Evolutionary conservation across 2,329 filamentous ascomycete genomes (phyloP), one percentile per base, ranked within the genome.

Genomic region (Epichloe scottii): DNA sequence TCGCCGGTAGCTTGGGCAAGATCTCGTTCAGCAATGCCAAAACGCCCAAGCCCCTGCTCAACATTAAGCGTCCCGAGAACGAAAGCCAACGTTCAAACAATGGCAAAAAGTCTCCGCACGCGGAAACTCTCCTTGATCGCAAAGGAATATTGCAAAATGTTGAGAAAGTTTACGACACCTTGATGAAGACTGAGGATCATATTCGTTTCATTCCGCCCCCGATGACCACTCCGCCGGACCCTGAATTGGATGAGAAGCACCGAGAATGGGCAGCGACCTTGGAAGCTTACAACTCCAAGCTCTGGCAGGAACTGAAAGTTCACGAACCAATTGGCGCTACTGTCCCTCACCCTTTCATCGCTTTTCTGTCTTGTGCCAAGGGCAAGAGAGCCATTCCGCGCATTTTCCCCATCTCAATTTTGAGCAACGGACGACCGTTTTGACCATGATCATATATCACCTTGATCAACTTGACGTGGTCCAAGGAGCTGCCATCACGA

Each of bases 11-110:
- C 62, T 71, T 98, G 47, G 93, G 93, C 57, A 98, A 97, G 73
- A 98, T 98, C 52, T 95, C 91, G 0, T 98, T 97, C 71, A 96
- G 91, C 74, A 98, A 98, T 62, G 89, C 93, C 46, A 98, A 97
- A 74, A 95, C 93, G 0, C 93, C 93, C 0, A 93, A 95, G 68
- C 89, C 91, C 15, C 74, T 97, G 52, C 81, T 98, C 47, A 98
- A 94, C 66, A 90, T 98, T 71, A 97, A 95, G 74, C 86, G 90
- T 34, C 76, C 81, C 19, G 90, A 96, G 48, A 79, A 81, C 43
- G 79, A 84, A 51, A 63, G 69, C 30, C 73, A 78, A 49, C 74
- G 77, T 30, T 71, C 78, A 21, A 66, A 68, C 46, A 76, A 70
- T 53, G 69, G 72, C 41, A 76, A 75, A 57, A 72, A 69, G 59